Percentiles rank a stretch among this genome's conserved stretches.
Evolutionary conservation across 768 basidiomycete species (phyloP).

Genomic region (Kwoniella newhampshirensis): DNA sequence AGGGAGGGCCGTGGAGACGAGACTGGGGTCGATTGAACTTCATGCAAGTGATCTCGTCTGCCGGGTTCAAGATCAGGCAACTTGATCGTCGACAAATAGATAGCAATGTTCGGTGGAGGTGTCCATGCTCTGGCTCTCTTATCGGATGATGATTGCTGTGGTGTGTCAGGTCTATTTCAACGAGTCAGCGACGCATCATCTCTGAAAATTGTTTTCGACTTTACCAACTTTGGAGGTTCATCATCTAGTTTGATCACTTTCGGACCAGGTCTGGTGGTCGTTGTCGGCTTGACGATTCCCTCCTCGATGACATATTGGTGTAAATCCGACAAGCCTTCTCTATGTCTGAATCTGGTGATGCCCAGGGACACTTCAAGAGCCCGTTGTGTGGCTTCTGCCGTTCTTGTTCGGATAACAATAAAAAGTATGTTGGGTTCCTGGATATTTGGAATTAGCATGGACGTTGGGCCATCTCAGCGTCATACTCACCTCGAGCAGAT

Average conservation of each 20-base stretch:
- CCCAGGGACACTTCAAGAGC: slow-evolving; percentile 49
- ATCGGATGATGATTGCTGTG: neutral
- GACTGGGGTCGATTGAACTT: neutral
- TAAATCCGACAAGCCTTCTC: slow-evolving; percentile 44
- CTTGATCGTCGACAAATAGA: slow-evolving; percentile 51
- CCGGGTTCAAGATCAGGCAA: slow-evolving; percentile 49
- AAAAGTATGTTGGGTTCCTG: slow-evolving; percentile 48
- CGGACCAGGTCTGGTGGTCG: slow-evolving; percentile 26
- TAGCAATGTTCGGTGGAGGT: slow-evolving; percentile 43
- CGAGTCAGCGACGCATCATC: neutral
- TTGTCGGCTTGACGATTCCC: slow-evolving; percentile 9
- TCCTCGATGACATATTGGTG: slow-evolving; percentile 52
- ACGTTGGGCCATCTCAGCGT: neutral
- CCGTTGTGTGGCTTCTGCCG: slow-evolving; percentile 32
- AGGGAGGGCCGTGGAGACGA: neutral
- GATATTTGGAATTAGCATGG: neutral
- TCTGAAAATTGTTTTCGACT: neutral
- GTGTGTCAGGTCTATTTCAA: neutral
- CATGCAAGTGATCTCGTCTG: slow-evolving; percentile 16
- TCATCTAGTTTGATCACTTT: slow-evolving; percentile 50
- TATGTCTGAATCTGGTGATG: slow-evolving; percentile 49
- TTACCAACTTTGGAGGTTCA: slow-evolving; percentile 20
- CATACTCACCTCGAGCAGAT: slow-evolving; percentile 37
- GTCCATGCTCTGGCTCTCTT: slow-evolving; percentile 20
- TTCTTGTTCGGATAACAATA: slow-evolving; percentile 44